These are phyloP conservation scores for Leccinum disarticulatum DNA, from an alignment of 768 basidiomycete genomes.

Conservation along the genomic window DNA sequence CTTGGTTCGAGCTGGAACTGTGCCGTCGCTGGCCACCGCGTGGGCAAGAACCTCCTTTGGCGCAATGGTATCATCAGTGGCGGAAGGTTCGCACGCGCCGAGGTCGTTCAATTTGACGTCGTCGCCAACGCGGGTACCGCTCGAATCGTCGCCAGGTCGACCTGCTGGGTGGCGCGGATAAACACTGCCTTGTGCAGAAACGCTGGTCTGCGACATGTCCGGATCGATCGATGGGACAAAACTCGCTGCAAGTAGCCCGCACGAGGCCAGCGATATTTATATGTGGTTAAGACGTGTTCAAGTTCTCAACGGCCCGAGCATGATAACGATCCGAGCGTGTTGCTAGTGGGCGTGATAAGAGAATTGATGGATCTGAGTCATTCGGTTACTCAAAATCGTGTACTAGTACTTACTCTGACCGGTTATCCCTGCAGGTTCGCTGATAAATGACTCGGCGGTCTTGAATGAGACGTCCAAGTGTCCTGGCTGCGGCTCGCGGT, in stretches of 20 bases:
- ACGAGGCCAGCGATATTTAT: conserved; percentile 1
- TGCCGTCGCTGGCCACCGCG: not conserved
- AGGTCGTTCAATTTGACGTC: conserved; percentile 12
- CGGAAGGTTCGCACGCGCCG: not conserved
- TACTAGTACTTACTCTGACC: too few species aligned
- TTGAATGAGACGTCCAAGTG: not conserved
- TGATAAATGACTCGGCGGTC: not conserved
- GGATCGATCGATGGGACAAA: not conserved
- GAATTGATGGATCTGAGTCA: not conserved
- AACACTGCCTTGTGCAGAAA: conserved; percentile 3
- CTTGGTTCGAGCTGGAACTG: conserved; percentile 13
- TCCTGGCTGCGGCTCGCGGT: not conserved
- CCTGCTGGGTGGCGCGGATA: conserved; percentile 10
- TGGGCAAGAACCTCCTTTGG: not conserved
- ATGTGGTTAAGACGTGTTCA: not conserved
- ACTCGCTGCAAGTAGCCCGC: not conserved
- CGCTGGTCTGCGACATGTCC: conserved; percentile 14
- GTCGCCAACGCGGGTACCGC: not conserved
- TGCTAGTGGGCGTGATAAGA: not conserved
- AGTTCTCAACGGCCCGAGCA: not conserved
- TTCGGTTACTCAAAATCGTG: not conserved
- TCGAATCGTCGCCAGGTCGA: conserved; percentile 2
- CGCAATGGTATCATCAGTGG: not conserved
- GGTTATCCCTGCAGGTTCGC: too few species aligned
- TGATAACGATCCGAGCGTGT: not conserved